A percentile compares a stretch with the other conserved stretches of the same genome.
Conservation (phyloP, 2,329 filamentous ascomycete species). For the Paraconiothyrium sp. region DNA sequence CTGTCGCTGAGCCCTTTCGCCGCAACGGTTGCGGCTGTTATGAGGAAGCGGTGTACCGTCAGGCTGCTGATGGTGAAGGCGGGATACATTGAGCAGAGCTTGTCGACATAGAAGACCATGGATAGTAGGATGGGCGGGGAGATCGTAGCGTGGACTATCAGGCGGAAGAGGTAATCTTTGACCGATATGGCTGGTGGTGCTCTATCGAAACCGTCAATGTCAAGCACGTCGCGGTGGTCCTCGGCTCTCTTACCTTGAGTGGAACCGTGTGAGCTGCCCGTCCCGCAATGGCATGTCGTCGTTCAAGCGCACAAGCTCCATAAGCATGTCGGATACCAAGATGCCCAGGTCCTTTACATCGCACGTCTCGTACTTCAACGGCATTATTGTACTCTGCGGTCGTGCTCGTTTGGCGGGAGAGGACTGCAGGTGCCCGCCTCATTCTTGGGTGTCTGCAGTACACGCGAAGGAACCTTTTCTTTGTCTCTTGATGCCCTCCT, state of each 20-base stretch:
- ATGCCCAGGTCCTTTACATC: conserved; percentile 86
- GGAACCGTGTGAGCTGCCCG: conserved; percentile 90
- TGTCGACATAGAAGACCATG: conserved; percentile 99
- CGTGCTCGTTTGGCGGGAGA: conserved; percentile 47
- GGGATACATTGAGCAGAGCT: conserved; percentile 88
- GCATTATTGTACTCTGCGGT: conserved; percentile 64
- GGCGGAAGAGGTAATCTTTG: conserved; percentile 87
- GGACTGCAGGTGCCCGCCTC: conserved; percentile 29
- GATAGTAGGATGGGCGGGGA: conserved; percentile 93
- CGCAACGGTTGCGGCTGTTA: conserved; percentile 93
- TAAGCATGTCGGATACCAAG: conserved; percentile 92
- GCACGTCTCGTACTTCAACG: conserved; percentile 81
- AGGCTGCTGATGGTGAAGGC: conserved; percentile 96
- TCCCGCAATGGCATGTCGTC: conserved; percentile 86
- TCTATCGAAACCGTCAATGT: conserved; percentile 45
- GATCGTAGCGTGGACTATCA: conserved; percentile 93
- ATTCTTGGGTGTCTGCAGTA: conserved; percentile 25
- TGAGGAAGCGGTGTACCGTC: conserved; percentile 96
- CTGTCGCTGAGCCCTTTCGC: conserved; percentile 95
- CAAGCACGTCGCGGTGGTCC: not conserved
- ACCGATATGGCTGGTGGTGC: conserved; percentile 93
- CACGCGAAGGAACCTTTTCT: conserved; percentile 22
- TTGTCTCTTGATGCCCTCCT: conserved; percentile 23
- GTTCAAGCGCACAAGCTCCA: conserved; percentile 93
- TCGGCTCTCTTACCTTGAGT: conserved; percentile 74